A percentile compares a stretch with the other conserved stretches of the same genome.
These are phyloP conservation scores for Pseudocercospora fijiensis DNA, from an alignment of 2,329 filamentous ascomycete genomes.

Conservation along the genomic window DNA sequence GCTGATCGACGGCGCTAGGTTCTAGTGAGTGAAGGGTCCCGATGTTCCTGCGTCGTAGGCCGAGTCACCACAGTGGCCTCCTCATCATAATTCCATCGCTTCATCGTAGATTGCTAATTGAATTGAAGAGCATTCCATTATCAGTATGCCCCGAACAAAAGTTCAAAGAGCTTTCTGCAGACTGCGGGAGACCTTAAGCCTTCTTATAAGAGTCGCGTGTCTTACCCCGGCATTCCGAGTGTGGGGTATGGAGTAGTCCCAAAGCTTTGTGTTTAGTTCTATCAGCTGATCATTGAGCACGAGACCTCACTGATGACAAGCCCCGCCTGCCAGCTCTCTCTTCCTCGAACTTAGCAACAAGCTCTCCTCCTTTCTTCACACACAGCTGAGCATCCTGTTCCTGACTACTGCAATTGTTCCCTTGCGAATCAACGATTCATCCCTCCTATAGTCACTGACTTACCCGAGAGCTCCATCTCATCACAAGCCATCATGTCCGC, in stretches of 20 bases:
- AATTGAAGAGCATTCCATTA: no score
- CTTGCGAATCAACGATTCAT: neutral
- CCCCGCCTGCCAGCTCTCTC: constrained; percentile 7
- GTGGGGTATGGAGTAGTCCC: no score
- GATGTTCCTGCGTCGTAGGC: neutral
- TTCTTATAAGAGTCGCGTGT: neutral
- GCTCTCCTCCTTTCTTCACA: constrained; percentile 13
- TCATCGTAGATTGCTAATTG: neutral
- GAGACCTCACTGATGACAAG: no score
- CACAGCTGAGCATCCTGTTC: constrained; percentile 9
- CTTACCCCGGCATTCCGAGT: no score
- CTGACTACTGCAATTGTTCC: constrained; percentile 14
- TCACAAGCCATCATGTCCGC: constrained; percentile 49
- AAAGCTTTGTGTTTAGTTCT: neutral
- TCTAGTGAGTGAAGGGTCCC: neutral
- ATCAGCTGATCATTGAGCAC: neutral
- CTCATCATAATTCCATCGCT: neutral
- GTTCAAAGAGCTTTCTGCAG: neutral
- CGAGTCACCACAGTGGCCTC: neutral
- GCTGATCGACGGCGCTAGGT: neutral
- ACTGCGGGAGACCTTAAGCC: neutral
- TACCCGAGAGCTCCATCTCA: constrained; percentile 1
- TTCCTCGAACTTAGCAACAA: neutral
- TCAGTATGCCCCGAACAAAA: no score
- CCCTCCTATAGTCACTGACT: neutral